Evolutionary conservation across 2,329 filamentous ascomycete species (phyloP), one percentile per base, ranked within the genome.

Genomic region (Monosporascus cannonballus): DNA sequence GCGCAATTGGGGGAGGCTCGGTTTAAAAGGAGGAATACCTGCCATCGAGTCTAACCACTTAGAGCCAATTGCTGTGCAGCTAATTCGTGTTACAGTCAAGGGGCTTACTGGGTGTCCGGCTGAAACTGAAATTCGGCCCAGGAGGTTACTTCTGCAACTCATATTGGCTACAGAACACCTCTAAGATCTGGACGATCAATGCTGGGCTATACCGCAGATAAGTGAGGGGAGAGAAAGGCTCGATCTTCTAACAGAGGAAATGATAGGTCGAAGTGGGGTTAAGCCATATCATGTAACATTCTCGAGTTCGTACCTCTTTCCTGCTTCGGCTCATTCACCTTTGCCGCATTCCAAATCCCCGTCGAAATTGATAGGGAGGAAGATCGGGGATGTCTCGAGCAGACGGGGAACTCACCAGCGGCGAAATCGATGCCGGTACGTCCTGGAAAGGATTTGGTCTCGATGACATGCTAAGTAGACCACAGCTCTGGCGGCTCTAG

Each of bases 401-500:
- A 5, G 42, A 46, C 14, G 20, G 42, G 42, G 24, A 46, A 46
- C 42, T 46, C n/a, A 46, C 42, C 14, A 46, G n/a, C 20, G 15
- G 7, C 9, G 42, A 46, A 27, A 46, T 46, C 22, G 42, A 46
- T 24, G 24, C 42, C n/a, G 42, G 42, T 46, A 27, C 15, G 42
- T 46, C 20, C 20, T 6, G n/a, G 18, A 20, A 24, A 44, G 5
- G 24, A 30, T n/a, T 20, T 25, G 22, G 22, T 15, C 14, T 44
- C 41, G 41, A 44, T 20, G 41, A 24, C 20, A 20, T 24, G 24
- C 24, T 46, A 46, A 46, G 22, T 11, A 17, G 38, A 24, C 15
- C n/a, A 27, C 36, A 64, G 61, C 56, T 18, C 53, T 65, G 22
- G 38, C 49, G 18, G 55, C 59, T 11, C 56, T 65, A 9, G 59